Evolutionary conservation across 805 yeast genomes (phyloP), one percentile per base, ranked within the genome.

Genomic region (Priceomyces medius): DNA sequence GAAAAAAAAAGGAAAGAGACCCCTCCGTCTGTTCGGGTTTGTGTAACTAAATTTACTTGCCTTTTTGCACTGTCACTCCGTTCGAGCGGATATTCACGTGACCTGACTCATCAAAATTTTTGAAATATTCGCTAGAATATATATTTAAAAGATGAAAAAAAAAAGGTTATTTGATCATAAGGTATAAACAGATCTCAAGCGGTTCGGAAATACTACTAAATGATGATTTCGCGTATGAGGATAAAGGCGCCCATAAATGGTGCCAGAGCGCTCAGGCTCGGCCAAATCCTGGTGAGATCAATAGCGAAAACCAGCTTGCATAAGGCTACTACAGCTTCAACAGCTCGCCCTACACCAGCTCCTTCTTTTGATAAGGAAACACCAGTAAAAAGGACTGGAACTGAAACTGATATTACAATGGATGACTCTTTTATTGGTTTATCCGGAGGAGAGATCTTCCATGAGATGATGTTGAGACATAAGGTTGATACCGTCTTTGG

Each of bases 391-490:
- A 28, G 18, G 24, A 37, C 26, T 33, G 16, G 14, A 5, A 13
- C 13, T 16, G 35, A 40, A 12, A 44, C n/a, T 50, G 47, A 31
- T 27, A 43, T 16, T 51, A 41, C 52, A 18, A 77, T 83, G 83
- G 95, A 86, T 56, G 90, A 85, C 56, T 85, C 96, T 4, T 82
- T 91, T 56, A 89, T 93, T 41, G 99, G 99, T 13, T 77, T 89
- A 54, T 84, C 96, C n/a, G 99, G 99, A 49, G 99, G 99, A 54
- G 93, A 93, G 69, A 90, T 93, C 48, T 93, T 93, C 73, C 97
- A 91, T 65, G 98, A 91, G 67, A 93, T 93, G 98, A 93, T 93
- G 98, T 74, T 81, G 48, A 81, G 97, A 63, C 97, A 93, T 63
- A 79, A 87, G 41, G 99, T 93, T 43, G 97, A 93, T 65, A 88